phyloP scores from a whole-genome alignment of 768 basidiomycete species.

The Roridomyces roridus region DNA sequence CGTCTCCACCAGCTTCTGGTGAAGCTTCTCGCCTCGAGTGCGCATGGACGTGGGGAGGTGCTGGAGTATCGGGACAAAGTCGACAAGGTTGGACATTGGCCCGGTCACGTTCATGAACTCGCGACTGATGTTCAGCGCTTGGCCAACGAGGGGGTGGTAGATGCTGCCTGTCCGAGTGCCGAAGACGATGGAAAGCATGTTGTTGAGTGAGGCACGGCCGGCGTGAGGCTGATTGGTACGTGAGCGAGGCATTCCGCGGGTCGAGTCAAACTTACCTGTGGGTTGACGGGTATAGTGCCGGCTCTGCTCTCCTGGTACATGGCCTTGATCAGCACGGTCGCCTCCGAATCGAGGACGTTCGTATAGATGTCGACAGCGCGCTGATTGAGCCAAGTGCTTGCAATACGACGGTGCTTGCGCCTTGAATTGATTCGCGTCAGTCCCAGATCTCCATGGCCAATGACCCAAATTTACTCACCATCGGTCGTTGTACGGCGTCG shows the following conservation, averaged over 20 bases:
- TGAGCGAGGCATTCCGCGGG: constrained; percentile 24
- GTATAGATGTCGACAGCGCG: constrained; percentile 21
- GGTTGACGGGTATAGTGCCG: constrained; percentile 25
- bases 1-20: constrained; percentile 35
- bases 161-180: constrained; percentile 25
- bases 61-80: constrained; percentile 27
- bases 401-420: constrained; percentile 29
- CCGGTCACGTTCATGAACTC: too few species aligned
- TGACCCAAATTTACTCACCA: constrained; percentile 31
- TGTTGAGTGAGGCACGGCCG: too few species aligned
- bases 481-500: too few species aligned
- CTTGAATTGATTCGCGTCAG: constrained; percentile 1
- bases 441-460: not conserved
- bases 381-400: constrained; percentile 16
- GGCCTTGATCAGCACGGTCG: constrained; percentile 22
- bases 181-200: too few species aligned
- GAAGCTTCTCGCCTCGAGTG: constrained; percentile 21
- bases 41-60: constrained; percentile 23
- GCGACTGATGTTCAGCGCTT: constrained; percentile 15
- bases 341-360: constrained; percentile 27
- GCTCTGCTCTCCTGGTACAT: constrained; percentile 15
- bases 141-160: constrained; percentile 18
- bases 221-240: too few species aligned
- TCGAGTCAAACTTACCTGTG: constrained; percentile 21
- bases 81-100: constrained; percentile 28